Percentiles rank a stretch among this genome's conserved stretches.
Evolutionary conservation across 202 grass and related monocot species (phyloP).

Genomic region (Zoysia matrella): DNA sequence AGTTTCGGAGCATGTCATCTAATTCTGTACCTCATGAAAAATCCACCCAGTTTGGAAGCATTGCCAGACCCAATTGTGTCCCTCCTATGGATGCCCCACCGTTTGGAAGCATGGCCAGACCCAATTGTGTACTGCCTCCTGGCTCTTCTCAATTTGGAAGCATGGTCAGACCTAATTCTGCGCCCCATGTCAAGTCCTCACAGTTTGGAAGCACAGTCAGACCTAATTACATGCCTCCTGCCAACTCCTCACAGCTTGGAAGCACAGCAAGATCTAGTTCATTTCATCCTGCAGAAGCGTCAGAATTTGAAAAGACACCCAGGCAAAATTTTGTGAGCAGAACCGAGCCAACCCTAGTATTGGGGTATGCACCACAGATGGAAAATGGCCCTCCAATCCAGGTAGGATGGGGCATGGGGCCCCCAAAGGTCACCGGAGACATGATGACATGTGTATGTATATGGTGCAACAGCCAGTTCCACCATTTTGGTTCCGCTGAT

Average conservation of each 20-base stretch:
- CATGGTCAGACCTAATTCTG: constrained; percentile 24
- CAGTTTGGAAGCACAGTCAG: constrained; percentile 19
- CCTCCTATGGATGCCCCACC: background rate
- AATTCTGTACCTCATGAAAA: background rate
- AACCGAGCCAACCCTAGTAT: constrained; percentile 60
- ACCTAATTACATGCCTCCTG: constrained; percentile 33
- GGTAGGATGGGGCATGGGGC: constrained; percentile 61
- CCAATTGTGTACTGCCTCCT: constrained; percentile 28
- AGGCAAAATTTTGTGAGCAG: constrained; percentile 42
- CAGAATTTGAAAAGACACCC: constrained; percentile 34
- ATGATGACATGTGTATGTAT: constrained; percentile 57
- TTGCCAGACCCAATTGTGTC: background rate
- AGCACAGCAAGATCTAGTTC: constrained; percentile 25
- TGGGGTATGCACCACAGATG: constrained; percentile 68
- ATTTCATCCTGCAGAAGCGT: background rate
- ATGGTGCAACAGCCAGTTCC: constrained; percentile 71
- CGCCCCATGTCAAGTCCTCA: constrained; percentile 1
- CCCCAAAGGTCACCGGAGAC: constrained; percentile 46
- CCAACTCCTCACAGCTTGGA: constrained; percentile 35
- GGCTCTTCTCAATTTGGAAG: constrained; percentile 38
- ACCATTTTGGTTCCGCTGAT: constrained; percentile 62
- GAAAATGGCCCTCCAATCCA: constrained; percentile 49
- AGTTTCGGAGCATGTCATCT: constrained; percentile 24
- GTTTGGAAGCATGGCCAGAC: constrained; percentile 28
- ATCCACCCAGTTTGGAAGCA: constrained; percentile 38